phyloP scores from a whole-genome alignment of 768 basidiomycete species.

The Podaxis sp. region DNA sequence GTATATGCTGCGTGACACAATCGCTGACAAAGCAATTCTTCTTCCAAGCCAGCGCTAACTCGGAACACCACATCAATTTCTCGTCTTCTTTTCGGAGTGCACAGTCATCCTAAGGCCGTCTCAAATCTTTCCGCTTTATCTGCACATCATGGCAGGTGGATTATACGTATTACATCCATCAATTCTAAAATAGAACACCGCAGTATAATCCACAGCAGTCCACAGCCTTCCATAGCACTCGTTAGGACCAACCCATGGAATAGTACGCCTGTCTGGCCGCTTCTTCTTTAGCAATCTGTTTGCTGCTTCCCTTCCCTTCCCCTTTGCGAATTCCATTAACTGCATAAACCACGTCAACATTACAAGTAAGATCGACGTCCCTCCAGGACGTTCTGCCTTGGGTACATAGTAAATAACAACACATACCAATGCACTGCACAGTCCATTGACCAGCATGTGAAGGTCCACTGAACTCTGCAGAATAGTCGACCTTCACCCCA shows the following conservation, averaged over 20 bases:
- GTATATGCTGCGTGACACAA: conserved; percentile 2
- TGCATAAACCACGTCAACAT: conserved; percentile 24
- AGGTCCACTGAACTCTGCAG: conserved; percentile 59
- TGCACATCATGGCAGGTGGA: background rate
- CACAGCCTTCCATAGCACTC: background rate
- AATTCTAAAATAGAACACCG: background rate
- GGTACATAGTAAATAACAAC: conserved; percentile 7
- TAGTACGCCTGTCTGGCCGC: conserved; percentile 71
- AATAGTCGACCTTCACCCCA: conserved; percentile 59
- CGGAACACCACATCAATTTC: background rate
- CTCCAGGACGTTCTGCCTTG: conserved; percentile 7
- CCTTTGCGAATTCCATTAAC: conserved; percentile 74
- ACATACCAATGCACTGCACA: conserved; percentile 67
- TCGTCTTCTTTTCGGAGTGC: background rate
- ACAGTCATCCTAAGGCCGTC: background rate
- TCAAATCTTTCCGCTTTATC: background rate
- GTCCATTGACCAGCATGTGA: conserved; percentile 68
- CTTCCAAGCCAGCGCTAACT: conserved; percentile 1
- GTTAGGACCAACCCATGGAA: conserved; percentile 70
- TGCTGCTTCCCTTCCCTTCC: conserved; percentile 60
- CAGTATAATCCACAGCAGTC: background rate
- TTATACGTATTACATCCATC: background rate
- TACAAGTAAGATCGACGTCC: background rate
- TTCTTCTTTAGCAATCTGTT: conserved; percentile 77
- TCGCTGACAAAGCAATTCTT: conserved; percentile 12